A percentile compares a stretch with the other conserved stretches of the same genome.
Conservation (phyloP, 108 stramenopile species). For the Bacterosira constricta region DNA sequence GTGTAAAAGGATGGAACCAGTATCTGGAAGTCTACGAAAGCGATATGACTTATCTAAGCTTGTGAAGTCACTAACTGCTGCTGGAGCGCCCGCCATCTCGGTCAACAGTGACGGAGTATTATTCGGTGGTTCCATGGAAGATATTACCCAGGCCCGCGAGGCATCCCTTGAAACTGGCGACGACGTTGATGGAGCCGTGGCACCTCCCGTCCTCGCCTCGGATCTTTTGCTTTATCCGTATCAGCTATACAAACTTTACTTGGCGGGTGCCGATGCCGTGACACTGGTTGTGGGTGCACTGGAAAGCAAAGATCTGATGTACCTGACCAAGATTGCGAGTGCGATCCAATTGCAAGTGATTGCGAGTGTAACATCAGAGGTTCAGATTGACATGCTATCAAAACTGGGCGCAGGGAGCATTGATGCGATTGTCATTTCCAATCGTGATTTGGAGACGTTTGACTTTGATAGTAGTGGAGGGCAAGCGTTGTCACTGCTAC, state of each 20-base stretch:
- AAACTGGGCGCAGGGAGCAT: slow-evolving; percentile 52
- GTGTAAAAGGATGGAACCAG: slow-evolving; percentile 82
- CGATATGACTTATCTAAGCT: slow-evolving; percentile 76
- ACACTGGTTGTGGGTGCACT: slow-evolving; percentile 76
- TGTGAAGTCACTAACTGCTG: slow-evolving; percentile 57
- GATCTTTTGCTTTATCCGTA: slow-evolving; percentile 88
- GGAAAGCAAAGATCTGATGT: slow-evolving; percentile 74
- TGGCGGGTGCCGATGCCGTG: slow-evolving; percentile 89
- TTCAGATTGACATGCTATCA: slow-evolving; percentile 58
- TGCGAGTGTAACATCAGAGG: slow-evolving; percentile 67
- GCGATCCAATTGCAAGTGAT: slow-evolving; percentile 70
- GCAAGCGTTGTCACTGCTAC: slow-evolving; percentile 69
- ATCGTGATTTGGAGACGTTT: slow-evolving; percentile 81
- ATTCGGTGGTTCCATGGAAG: slow-evolving; percentile 82
- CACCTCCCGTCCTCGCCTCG: slow-evolving; percentile 82
- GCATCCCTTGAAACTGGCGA: slow-evolving; percentile 52
- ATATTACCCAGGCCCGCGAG: slow-evolving; percentile 65
- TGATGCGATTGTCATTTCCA: slow-evolving; percentile 68
- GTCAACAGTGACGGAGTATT: slow-evolving; percentile 84
- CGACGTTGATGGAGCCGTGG: slow-evolving; percentile 63
- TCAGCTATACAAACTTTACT: slow-evolving; percentile 83
- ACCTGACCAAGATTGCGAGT: slow-evolving; percentile 82
- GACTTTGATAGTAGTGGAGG: slow-evolving; percentile 71
- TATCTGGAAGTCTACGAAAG: slow-evolving; percentile 74
- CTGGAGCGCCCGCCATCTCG: slow-evolving; percentile 63